Conservation (phyloP, 1,284 basidiomycete species). For the Cryptococcus sp. region DNA sequence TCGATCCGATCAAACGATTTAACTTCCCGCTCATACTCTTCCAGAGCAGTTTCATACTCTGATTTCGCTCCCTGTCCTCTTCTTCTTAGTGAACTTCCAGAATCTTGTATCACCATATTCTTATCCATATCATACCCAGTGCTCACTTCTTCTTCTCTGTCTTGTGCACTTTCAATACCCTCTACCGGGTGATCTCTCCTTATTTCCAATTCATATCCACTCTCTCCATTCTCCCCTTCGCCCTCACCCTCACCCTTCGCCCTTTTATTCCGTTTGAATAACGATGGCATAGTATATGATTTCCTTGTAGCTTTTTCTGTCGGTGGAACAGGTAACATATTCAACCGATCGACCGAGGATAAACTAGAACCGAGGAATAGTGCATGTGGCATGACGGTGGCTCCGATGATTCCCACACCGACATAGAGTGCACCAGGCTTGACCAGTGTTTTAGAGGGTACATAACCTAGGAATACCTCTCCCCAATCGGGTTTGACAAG, state of each 20-base stretch:
- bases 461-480: slow-evolving; percentile 73
- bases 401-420: slow-evolving; percentile 59
- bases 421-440: slow-evolving; percentile 63
- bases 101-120: neutral
- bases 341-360: slow-evolving; percentile 68
- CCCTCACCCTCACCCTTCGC: neutral
- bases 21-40: slow-evolving; percentile 55
- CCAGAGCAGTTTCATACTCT: slow-evolving; percentile 21
- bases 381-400: slow-evolving; percentile 83
- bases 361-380: slow-evolving; percentile 83
- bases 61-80: slow-evolving; percentile 15
- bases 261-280: slow-evolving; percentile 7
- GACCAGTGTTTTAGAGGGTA: slow-evolving; percentile 62
- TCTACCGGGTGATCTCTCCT: neutral
- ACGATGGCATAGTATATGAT: slow-evolving; percentile 6
- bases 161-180: neutral
- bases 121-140: neutral
- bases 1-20: slow-evolving; percentile 58
- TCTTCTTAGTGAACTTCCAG: neutral
- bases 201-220: neutral
- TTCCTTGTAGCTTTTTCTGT: neutral
- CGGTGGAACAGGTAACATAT: slow-evolving; percentile 38
- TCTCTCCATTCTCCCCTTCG: neutral
- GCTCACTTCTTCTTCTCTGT: neutral
- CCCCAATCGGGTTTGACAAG: slow-evolving; percentile 72